Evolutionary conservation across 129 eudicot genomes (phyloP).

Genomic region (Scalesia atractyloides): DNA sequence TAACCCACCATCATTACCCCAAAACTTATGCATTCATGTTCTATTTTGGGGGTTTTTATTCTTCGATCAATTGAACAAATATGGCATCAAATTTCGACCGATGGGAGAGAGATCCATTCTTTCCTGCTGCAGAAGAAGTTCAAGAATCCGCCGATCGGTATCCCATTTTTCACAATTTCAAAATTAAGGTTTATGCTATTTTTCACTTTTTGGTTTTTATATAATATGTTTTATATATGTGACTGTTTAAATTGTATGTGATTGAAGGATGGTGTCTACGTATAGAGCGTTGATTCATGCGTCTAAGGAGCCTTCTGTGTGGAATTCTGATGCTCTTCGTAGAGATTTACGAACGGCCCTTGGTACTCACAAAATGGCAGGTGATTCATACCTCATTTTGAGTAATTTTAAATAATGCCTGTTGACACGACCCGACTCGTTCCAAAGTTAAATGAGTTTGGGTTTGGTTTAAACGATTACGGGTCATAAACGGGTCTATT

Average conservation of each 20-base stretch:
- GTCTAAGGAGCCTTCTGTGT: constrained; percentile 45
- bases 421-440: too few species aligned
- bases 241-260: neutral
- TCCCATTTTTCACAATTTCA: neutral
- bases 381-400: constrained; percentile 22
- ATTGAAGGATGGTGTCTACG: constrained; percentile 79
- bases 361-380: constrained; percentile 96
- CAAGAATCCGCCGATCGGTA: constrained; percentile 89
- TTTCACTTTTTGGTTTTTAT: neutral
- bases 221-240: neutral
- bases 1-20: neutral
- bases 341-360: constrained; percentile 68
- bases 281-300: constrained; percentile 80
- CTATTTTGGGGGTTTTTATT: constrained; percentile 1
- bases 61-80: constrained; percentile 2
- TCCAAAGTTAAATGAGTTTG: too few species aligned
- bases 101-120: constrained; percentile 93
- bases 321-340: constrained; percentile 63
- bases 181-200: constrained; percentile 6
- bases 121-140: constrained; percentile 78
- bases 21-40: constrained; percentile 8
- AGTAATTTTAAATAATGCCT: too few species aligned
- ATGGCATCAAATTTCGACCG: constrained; percentile 69
- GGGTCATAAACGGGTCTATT: too few species aligned
- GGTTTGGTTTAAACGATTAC: too few species aligned